phyloP scores from a whole-genome alignment of 805 yeast genomes.

The Saccharomycopsis oosterbeekiorum region DNA sequence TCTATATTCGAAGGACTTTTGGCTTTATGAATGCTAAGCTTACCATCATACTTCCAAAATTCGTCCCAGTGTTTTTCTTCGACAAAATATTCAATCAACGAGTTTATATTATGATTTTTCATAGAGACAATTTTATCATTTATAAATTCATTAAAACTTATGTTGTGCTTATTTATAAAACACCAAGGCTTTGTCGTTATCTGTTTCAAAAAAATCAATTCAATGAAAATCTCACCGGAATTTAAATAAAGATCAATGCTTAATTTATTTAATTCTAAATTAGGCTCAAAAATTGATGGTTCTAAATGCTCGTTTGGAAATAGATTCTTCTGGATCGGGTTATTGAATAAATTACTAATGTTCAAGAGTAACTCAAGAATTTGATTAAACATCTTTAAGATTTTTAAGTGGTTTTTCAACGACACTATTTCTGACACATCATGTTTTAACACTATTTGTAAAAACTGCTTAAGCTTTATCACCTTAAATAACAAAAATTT shows the following conservation, averaged over 20 bases:
- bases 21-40: not conserved
- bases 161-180: slow-evolving; percentile 11
- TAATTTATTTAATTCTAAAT: slow-evolving; percentile 7
- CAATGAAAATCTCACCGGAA: slow-evolving; percentile 16
- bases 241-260: slow-evolving; percentile 16
- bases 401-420: slow-evolving; percentile 7
- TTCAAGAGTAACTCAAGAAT: slow-evolving; percentile 5
- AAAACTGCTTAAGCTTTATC: slow-evolving; percentile 2
- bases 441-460: not conserved
- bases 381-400: slow-evolving; percentile 16
- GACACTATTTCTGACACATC: not conserved
- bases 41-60: slow-evolving; percentile 10
- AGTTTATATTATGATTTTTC: slow-evolving; percentile 10
- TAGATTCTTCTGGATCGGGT: slow-evolving; percentile 8
- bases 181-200: slow-evolving; percentile 17
- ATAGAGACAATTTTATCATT: slow-evolving; percentile 9
- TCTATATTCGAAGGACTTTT: not conserved
- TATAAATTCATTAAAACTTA: slow-evolving; percentile 17
- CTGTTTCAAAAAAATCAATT: slow-evolving; percentile 13
- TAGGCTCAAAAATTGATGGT: slow-evolving; percentile 7
- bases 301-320: slow-evolving; percentile 12
- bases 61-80: slow-evolving; percentile 16
- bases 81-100: slow-evolving; percentile 13
- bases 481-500: slow-evolving; percentile 9
- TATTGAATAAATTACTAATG: slow-evolving; percentile 3